These are phyloP conservation scores for Mycena rosella DNA, from an alignment of 768 basidiomycete species.

Conservation along the genomic window DNA sequence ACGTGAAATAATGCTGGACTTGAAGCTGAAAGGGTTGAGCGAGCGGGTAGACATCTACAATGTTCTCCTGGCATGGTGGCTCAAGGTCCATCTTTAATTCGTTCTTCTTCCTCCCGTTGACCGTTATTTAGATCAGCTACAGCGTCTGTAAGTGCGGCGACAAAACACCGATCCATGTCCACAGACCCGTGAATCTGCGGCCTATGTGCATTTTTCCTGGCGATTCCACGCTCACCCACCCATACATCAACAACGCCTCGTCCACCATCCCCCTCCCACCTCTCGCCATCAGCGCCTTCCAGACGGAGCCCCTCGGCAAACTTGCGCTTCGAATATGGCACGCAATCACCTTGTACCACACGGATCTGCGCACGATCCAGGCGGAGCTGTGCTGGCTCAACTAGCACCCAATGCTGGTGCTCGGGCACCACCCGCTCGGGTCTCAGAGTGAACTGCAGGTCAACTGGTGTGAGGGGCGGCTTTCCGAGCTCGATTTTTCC, in stretches of 20 bases:
- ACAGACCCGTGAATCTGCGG: neutral
- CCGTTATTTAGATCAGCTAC: neutral
- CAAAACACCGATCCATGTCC: neutral
- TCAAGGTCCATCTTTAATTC: neutral
- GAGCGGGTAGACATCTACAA: conserved; percentile 11
- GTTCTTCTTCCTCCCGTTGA: neutral
- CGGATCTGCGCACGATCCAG: neutral
- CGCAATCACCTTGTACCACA: neutral
- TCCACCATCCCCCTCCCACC: neutral
- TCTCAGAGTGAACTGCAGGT: neutral
- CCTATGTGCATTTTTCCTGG: neutral
- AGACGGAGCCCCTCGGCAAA: too few species aligned
- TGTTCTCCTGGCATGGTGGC: neutral
- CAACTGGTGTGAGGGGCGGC: neutral
- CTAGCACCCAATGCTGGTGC: neutral
- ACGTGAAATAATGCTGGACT: conserved; percentile 11
- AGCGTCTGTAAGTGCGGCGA: neutral
- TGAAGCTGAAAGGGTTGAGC: conserved; percentile 6
- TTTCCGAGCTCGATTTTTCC: neutral
- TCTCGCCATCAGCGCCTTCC: neutral
- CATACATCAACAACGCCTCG: neutral
- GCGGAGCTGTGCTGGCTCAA: neutral
- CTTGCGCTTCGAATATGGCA: neutral
- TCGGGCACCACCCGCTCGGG: neutral
- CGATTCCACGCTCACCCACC: neutral